Evolutionary conservation across 352 stramenopile species (phyloP).

Genomic region (Phytophthora hybrid): DNA sequence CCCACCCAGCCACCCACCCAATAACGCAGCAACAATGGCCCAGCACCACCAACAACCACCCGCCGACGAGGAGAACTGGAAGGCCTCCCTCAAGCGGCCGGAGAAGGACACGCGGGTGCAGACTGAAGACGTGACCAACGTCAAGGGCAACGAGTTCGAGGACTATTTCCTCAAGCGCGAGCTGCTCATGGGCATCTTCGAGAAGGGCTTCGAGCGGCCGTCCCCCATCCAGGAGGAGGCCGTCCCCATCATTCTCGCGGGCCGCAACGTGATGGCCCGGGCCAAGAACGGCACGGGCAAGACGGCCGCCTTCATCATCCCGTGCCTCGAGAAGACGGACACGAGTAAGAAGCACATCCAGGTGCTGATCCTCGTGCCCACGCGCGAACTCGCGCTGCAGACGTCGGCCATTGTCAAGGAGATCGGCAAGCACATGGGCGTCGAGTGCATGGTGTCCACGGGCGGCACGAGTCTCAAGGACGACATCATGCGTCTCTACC

Average conservation of each 20-base stretch:
- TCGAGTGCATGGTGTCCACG: constrained; percentile 99
- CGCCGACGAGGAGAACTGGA: constrained; percentile 72
- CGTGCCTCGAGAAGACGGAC: constrained; percentile 99
- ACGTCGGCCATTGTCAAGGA: constrained; percentile 99
- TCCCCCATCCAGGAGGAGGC: constrained; percentile 99
- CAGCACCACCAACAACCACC: constrained; percentile 33
- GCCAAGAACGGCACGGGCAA: constrained; percentile 99
- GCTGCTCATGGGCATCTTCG: constrained; percentile 99
- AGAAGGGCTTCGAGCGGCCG: constrained; percentile 99
- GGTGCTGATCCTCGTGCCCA: constrained; percentile 99
- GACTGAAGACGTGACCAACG: constrained; percentile 98
- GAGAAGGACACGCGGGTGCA: constrained; percentile 91
- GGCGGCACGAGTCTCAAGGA: constrained; percentile 99
- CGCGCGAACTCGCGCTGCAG: constrained; percentile 98
- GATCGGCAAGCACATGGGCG: constrained; percentile 97
- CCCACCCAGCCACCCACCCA: neutral
- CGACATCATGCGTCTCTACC: constrained; percentile 99
- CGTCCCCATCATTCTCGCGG: constrained; percentile 98
- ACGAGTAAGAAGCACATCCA: constrained; percentile 97
- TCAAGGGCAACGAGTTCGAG: constrained; percentile 99
- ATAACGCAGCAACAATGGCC: constrained; percentile 29
- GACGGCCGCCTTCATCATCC: constrained; percentile 99
- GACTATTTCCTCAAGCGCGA: constrained; percentile 99
- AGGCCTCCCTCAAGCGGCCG: constrained; percentile 79
- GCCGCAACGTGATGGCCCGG: constrained; percentile 97